Percentiles rank a stretch among this genome's conserved stretches.
Evolutionary conservation across 306 rosid species (phyloP).

Genomic region (Begonia masoniana): DNA sequence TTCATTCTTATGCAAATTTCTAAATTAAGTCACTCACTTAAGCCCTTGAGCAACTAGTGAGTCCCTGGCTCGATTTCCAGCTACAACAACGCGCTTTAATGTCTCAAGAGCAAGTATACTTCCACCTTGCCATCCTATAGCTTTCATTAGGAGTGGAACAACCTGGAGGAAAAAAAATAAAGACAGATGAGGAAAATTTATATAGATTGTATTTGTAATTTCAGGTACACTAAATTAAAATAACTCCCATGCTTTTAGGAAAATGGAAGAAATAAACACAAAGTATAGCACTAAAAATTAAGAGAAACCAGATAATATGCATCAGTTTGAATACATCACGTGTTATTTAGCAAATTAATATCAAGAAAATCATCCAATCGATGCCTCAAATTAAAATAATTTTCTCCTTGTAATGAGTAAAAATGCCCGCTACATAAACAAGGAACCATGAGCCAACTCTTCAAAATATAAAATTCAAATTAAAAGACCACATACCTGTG

Average conservation of each 20-base stretch:
- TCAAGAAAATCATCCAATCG: not conserved
- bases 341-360: not conserved
- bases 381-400: not conserved
- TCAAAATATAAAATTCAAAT: not conserved
- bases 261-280: too few species aligned
- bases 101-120: constrained; percentile 98
- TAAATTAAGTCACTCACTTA: constrained; percentile 48
- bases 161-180: constrained; percentile 42
- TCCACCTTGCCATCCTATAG: constrained; percentile 99
- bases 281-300: too few species aligned
- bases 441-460: not conserved
- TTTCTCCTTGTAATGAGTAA: too few species aligned
- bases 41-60: constrained; percentile 99
- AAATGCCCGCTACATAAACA: too few species aligned
- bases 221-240: too few species aligned
- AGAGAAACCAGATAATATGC: too few species aligned
- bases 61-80: constrained; percentile 99
- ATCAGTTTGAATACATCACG: too few species aligned
- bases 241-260: too few species aligned
- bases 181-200: constrained; percentile 2
- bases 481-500: constrained; percentile 54
- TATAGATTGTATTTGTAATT: not conserved
- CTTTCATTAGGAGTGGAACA: constrained; percentile 95
- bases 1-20: not conserved
- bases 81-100: constrained; percentile 96